Conservation (phyloP, 306 rosid genomes). For the Oemleria cerasiformis region DNA sequence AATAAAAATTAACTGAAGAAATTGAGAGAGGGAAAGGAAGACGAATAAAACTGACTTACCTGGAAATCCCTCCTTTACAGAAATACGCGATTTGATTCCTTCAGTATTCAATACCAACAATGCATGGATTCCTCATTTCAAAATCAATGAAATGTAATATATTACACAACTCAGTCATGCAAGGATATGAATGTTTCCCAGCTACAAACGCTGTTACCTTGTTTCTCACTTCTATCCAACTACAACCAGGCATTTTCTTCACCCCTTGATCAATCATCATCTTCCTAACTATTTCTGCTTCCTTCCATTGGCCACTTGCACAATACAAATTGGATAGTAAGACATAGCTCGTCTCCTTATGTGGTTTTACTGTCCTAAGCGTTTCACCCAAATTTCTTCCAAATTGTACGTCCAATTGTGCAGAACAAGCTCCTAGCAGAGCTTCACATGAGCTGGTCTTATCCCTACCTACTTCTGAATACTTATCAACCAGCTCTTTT, state of each 20-base stretch:
- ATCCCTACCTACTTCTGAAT: conserved; percentile 27
- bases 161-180: conserved; percentile 29
- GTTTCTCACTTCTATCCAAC: conserved; percentile 78
- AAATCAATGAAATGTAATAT: conserved; percentile 45
- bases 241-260: conserved; percentile 81
- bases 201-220: conserved; percentile 61
- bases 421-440: conserved; percentile 65
- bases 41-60: too few species aligned
- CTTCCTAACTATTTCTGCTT: conserved; percentile 71
- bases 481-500: conserved; percentile 39
- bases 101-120: conserved; percentile 20
- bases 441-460: conserved; percentile 40
- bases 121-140: conserved; percentile 56
- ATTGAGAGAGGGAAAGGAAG: too few species aligned
- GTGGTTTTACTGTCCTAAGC: conserved; percentile 45
- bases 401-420: conserved; percentile 42
- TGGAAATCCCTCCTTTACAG: too few species aligned
- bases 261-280: conserved; percentile 66
- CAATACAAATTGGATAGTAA: conserved; percentile 68
- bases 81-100: too few species aligned
- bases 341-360: conserved; percentile 60
- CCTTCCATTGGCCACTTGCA: conserved; percentile 68
- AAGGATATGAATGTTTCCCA: conserved; percentile 51
- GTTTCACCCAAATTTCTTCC: conserved; percentile 51
- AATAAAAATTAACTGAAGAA: too few species aligned